These are phyloP conservation scores for Ceratocystis eucalypticola DNA, from an alignment of 2,329 filamentous ascomycete genomes.

Conservation along the genomic window DNA sequence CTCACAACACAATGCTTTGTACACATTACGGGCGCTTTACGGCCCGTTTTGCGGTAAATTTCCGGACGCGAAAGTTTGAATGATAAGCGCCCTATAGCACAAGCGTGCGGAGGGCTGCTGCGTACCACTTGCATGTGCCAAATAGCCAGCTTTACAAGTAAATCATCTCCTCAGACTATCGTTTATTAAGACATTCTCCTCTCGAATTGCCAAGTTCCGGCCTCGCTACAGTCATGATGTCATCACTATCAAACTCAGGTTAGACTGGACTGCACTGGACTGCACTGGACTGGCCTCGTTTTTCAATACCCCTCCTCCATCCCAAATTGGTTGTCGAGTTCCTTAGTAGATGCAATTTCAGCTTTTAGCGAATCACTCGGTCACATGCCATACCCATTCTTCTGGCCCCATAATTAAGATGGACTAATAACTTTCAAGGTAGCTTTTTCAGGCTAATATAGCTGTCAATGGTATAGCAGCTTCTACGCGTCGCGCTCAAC, in stretches of 20 bases:
- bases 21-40: neutral
- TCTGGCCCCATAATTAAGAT: neutral
- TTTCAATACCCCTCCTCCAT: neutral
- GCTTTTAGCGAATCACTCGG: neutral
- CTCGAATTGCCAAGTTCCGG: neutral
- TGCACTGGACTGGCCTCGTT: slow-evolving; percentile 2
- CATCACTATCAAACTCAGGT: neutral
- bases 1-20: neutral
- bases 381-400: neutral
- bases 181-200: neutral
- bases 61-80: neutral
- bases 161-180: neutral
- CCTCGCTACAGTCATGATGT: slow-evolving; percentile 5
- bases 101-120: neutral
- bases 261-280: neutral
- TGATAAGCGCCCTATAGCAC: neutral
- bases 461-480: neutral
- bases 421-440: neutral
- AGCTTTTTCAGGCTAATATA: neutral
- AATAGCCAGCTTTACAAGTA: neutral
- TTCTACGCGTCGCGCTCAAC: neutral
- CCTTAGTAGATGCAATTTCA: neutral
- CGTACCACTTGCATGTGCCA: neutral
- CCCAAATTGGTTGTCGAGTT: neutral
- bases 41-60: slow-evolving; percentile 8